Percentiles rank a stretch among this genome's conserved stretches.
Conservation (phyloP, 768 basidiomycete species). For the Crucibulum laeve region DNA sequence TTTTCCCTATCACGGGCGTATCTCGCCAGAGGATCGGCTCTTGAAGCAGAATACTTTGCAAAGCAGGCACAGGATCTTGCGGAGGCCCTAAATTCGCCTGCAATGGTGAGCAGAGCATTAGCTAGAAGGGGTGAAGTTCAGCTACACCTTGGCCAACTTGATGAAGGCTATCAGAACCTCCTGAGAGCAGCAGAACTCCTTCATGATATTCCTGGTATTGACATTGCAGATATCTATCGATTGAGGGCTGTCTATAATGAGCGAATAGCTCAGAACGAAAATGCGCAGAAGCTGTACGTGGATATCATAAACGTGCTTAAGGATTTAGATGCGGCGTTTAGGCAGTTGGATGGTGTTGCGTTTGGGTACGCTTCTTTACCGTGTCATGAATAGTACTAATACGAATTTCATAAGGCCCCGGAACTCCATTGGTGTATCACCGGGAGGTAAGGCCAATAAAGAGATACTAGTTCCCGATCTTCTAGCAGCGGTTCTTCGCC, state of each 20-base stretch:
- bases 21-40: constrained; percentile 69
- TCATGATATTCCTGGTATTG: constrained; percentile 44
- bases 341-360: constrained; percentile 41
- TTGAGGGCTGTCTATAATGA: constrained; percentile 52
- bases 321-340: constrained; percentile 54
- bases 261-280: constrained; percentile 30
- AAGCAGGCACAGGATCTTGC: constrained; percentile 76
- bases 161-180: constrained; percentile 54
- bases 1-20: constrained; percentile 66
- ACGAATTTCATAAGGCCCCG: constrained; percentile 27
- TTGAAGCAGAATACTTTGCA: constrained; percentile 83
- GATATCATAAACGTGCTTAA: constrained; percentile 56
- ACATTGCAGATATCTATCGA: constrained; percentile 54
- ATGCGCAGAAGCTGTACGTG: constrained; percentile 51
- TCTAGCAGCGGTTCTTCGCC: constrained; percentile 56
- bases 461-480: constrained; percentile 60
- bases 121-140: constrained; percentile 68
- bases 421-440: constrained; percentile 36
- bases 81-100: constrained; percentile 58
- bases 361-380: constrained; percentile 30
- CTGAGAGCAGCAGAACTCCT: constrained; percentile 42
- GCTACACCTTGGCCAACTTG: constrained; percentile 54
- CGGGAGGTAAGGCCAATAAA: constrained; percentile 17
- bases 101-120: constrained; percentile 60
- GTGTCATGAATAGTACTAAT: not conserved